Percentiles rank a stretch among this genome's conserved stretches.
phyloP scores from a whole-genome alignment of 371 early-diverging fungal genomes.

The Chytridiales sp. region DNA sequence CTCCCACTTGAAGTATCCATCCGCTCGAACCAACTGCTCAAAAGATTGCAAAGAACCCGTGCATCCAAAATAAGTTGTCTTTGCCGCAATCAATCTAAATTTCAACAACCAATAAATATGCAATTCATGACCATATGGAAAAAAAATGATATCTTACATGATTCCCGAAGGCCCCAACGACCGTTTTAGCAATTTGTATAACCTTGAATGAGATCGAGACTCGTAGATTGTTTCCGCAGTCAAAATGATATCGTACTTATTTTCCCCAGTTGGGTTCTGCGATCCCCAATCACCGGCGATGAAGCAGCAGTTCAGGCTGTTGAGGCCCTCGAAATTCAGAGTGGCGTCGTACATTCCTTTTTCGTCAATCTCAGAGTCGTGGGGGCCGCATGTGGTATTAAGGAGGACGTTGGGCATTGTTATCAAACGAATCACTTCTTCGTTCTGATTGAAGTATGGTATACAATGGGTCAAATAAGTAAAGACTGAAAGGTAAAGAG shows the following conservation, averaged over 20 bases:
- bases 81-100: constrained; percentile 81
- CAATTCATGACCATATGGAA: background rate
- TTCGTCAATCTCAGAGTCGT: constrained; percentile 53
- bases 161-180: constrained; percentile 53
- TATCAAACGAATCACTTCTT: constrained; percentile 78
- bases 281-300: constrained; percentile 18
- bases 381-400: constrained; percentile 61
- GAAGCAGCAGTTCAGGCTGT: constrained; percentile 6
- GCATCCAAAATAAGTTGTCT: constrained; percentile 89
- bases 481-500: background rate
- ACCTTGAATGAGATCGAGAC: constrained; percentile 51
- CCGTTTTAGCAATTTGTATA: constrained; percentile 63
- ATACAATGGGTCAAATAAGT: too few relatives aligned
- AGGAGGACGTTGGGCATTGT: constrained; percentile 88
- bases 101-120: background rate
- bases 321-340: constrained; percentile 9
- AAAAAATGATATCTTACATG: background rate
- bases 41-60: constrained; percentile 62
- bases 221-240: constrained; percentile 95
- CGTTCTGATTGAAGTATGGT: constrained; percentile 53
- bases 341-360: constrained; percentile 42
- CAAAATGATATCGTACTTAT: constrained; percentile 79
- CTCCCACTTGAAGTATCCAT: constrained; percentile 58
- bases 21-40: constrained; percentile 57
- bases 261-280: constrained; percentile 20